Base-by-base conservation (phyloP, 1,284 basidiomycete genomes). In the Sphaerobolus stellatus region DNA sequence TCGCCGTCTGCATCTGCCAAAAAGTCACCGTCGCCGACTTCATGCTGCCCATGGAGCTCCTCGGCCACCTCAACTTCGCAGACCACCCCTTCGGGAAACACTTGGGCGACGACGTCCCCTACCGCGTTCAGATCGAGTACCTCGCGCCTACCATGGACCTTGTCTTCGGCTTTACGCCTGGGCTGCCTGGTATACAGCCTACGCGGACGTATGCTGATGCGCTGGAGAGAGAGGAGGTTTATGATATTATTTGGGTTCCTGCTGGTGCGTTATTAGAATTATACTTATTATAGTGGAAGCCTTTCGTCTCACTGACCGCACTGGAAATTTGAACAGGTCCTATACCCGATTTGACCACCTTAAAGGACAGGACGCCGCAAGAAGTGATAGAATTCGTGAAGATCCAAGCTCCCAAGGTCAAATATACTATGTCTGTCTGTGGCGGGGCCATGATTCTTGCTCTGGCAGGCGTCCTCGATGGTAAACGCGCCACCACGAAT, bases 391-490 rank as follows among this genome's bases (percentile, higher is more conserved):
- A 66, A 7, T 79, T 73, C 59, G 64, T 76, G 16, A 61, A 54
- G 31, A 58, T 59, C 6, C 65, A 70, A 14, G 73, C 72, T 44
- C 71, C 73, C 1, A 61, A 64, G 3, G 63, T 76, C 4, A 67
- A 68, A 48, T 76, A 77, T 58, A 57, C 78, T 14, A 59, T 79
- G 50, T 75, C 75, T 2, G 72, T 77, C 1, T 79, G 78, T 59
- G 77, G 72, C 3, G 78, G 77, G 14, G 69, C 75, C n/a, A 61
- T 66, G 29, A 33, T 77, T 25, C 69, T 70, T 1, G 76, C 76
- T 1, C 66, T 63, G 2, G 69, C 76, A 2, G 76, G 75, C 0
- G 58, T 76, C 2, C 63, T 79, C 8, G 73, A 77, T 38, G 74
- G 75, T 7, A 66, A 62, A 50, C 64, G 63, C 5, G 77, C 75